These are phyloP conservation scores for Suillus subalutaceus DNA, from an alignment of 768 basidiomycete genomes.

Conservation along the genomic window DNA sequence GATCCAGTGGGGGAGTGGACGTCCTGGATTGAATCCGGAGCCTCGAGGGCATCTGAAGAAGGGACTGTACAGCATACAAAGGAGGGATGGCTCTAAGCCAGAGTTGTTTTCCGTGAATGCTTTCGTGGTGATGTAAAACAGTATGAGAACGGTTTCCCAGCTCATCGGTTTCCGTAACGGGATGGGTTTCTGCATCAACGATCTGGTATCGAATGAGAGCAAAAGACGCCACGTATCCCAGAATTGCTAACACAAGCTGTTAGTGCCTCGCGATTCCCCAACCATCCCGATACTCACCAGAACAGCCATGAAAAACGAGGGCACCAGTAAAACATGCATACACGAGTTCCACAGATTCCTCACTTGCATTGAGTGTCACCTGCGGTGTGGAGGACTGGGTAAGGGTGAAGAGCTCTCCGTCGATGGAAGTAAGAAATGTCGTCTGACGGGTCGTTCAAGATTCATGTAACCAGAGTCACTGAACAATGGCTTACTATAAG, in stretches of 20 bases:
- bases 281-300: conserved; percentile 21
- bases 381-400: conserved; percentile 16
- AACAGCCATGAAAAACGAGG: conserved; percentile 34
- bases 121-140: not conserved
- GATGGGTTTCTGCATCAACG: conserved; percentile 14
- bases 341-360: conserved; percentile 23
- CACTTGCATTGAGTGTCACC: conserved; percentile 17
- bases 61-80: not conserved
- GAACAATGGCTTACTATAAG: conserved; percentile 21
- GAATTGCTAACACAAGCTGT: conserved; percentile 20
- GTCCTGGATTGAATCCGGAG: conserved; percentile 1
- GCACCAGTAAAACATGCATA: conserved; percentile 35
- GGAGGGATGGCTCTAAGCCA: not conserved
- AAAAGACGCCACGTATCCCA: conserved; percentile 33
- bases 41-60: not conserved
- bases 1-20: conserved; percentile 18
- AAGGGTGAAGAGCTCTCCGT: conserved; percentile 31
- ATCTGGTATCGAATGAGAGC: conserved; percentile 29
- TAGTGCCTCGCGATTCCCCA: not conserved
- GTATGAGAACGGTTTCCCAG: no score
- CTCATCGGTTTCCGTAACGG: not conserved
- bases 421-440: conserved; percentile 30
- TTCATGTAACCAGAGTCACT: not conserved
- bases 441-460: conserved; percentile 24
- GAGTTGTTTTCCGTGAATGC: not conserved